Base-by-base conservation (phyloP, 1,139 yeast species). In the Yamadazyma dendronema region DNA sequence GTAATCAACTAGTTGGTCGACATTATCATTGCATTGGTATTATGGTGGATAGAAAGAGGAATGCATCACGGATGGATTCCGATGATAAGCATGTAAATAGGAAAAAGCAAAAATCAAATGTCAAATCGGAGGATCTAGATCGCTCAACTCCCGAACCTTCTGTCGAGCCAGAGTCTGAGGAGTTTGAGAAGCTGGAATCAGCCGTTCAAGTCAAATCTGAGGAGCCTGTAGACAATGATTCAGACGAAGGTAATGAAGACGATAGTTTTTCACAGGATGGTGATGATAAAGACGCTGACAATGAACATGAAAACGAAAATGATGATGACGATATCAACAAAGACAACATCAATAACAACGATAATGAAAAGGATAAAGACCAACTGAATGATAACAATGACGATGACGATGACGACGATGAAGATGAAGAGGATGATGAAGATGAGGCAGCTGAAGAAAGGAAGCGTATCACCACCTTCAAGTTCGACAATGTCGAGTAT, bases 401-500 rank as follows among this genome's bases (percentile, higher is more conserved):
- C 15, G 52, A 44, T 5, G 53, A 49, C 3, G 52, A 44, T 4
- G 52, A 50, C 3, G 62, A 58, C 6, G 63, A 60, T 4, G 64
- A 54, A 3, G 64, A 58, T 3, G 65, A 56, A 4, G 69, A 66
- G 1, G 71, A 60, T 3, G 72, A 67, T 4, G 74, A 67, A 9
- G 74, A 65, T 22, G 77, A 69, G 21, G 77, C 67, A 12, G 80
- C 72, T 35, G 81, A 74, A 26, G 81, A 74, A 41, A 68, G 63
- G 33, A 77, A 77, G 44, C 65, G 83, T 30, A 75, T 72, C 31
- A 66, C 74, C 3, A 64, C 62, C 3, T 67, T 71, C 52, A 62
- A 60, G 53, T 71, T 72, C 40, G 95, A 88, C 53, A 96, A 96
- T 1, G 78, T 77, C n/a, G 72, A 76, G 40, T 89, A 90, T 57